Evolutionary conservation across 108 stramenopile species (phyloP), one percentile per base, ranked within the genome.

Genomic region (Discostella stelligeroides): DNA sequence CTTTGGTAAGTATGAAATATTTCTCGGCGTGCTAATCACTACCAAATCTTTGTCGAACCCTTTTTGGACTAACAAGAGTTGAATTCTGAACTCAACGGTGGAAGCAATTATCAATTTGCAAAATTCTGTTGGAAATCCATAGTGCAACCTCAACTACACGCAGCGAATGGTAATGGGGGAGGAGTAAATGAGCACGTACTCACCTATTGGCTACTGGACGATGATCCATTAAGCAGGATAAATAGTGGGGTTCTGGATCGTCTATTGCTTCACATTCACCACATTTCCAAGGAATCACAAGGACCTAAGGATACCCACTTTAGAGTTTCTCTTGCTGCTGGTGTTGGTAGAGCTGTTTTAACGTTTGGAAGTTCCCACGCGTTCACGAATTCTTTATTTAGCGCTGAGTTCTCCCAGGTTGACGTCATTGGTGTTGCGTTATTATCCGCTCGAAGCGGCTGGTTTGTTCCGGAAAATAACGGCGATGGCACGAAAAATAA

Each of bases 71-170:
- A 34, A 34, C 34, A 34, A 6, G 34, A 34, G 5, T 3, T 34
- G 3, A 34, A 5, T 34, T 34, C 34, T 5, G 5, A 34, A 34
- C 6, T 6, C 34, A 34, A 34, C 34, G 6, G 6, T 6, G 3
- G 34, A 34, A 58, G 57, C 57, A 71, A 76, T 50, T 76, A 76
- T 68, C 41, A 76, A 5, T 76, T 76, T 72, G 75, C 75, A 6
- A 71, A 65, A 41, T 76, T 64, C 46, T 70, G 80, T 17, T 62
- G 75, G 80, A 80, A 66, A 49, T 28, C 59, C 8, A 12, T 80
- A 23, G 80, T 80, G 12, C 55, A 75, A 41, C 80, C 80, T 28
- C 42, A 61, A 57, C 46, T 80, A 4, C 65, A 51, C 63, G 45
- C 46, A 14, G 41, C 49, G 11, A 0, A 40, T 46, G 13, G 17